phyloP scores from a whole-genome alignment of 768 basidiomycete genomes.

The Hericium rajendrae region DNA sequence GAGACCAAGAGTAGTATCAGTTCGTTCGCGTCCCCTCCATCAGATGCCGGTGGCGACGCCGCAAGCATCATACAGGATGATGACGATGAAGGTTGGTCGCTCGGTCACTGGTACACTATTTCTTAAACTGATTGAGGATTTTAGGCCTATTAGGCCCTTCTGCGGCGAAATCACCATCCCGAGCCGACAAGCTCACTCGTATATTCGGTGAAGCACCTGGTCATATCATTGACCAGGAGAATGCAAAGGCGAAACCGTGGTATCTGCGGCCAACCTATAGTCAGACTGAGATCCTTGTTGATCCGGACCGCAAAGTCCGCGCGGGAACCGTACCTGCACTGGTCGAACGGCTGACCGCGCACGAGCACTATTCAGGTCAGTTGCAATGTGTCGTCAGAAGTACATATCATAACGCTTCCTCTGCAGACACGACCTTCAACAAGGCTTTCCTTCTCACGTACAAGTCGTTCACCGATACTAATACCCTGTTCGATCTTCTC shows the following conservation, averaged over 20 bases:
- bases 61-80: constrained; percentile 12
- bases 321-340: constrained; percentile 83
- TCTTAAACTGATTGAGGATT: neutral
- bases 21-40: neutral
- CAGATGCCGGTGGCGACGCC: constrained; percentile 6
- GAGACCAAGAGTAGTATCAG: neutral
- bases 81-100: constrained; percentile 16
- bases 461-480: constrained; percentile 83
- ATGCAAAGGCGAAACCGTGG: constrained; percentile 54
- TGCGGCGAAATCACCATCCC: constrained; percentile 18
- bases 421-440: constrained; percentile 64
- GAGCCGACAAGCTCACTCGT: constrained; percentile 49
- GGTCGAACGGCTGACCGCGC: constrained; percentile 84
- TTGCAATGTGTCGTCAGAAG: neutral
- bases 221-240: constrained; percentile 29
- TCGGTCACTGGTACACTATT: neutral
- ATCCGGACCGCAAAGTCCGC: constrained; percentile 73
- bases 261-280: constrained; percentile 78
- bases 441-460: constrained; percentile 94
- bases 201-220: constrained; percentile 54
- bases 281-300: constrained; percentile 74
- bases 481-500: constrained; percentile 76
- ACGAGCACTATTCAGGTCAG: constrained; percentile 71
- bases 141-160: constrained; percentile 1
- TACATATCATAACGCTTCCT: constrained; percentile 1